These are phyloP conservation scores for Yamadazyma scolyti DNA, from an alignment of 805 yeast genomes.

Conservation along the genomic window DNA sequence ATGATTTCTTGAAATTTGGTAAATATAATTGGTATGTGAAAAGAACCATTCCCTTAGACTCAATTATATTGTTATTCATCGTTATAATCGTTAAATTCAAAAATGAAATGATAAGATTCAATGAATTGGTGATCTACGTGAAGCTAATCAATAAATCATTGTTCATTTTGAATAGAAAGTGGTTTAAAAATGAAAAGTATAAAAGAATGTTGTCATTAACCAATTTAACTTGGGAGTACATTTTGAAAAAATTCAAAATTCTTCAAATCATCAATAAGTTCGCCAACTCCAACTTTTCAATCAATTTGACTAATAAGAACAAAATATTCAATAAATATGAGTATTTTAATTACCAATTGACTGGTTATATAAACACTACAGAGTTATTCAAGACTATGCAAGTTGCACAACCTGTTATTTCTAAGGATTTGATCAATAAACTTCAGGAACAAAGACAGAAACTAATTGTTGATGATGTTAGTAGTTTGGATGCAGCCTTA, in stretches of 20 bases:
- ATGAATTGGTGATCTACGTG: constrained; percentile 35
- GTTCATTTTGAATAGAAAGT: constrained; percentile 39
- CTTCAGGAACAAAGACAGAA: constrained; percentile 7
- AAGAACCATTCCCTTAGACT: constrained; percentile 59
- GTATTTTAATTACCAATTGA: constrained; percentile 38
- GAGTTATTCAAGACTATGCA: constrained; percentile 41
- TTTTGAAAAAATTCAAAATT: constrained; percentile 32
- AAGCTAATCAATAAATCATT: constrained; percentile 40
- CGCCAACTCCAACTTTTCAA: constrained; percentile 16
- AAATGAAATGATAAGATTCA: constrained; percentile 33
- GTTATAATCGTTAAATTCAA: constrained; percentile 53
- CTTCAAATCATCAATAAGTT: constrained; percentile 24
- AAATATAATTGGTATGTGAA: constrained; percentile 60
- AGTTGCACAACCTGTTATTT: constrained; percentile 36
- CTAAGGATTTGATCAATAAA: constrained; percentile 10
- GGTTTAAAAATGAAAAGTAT: constrained; percentile 45
- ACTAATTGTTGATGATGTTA: no score
- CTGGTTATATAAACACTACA: constrained; percentile 35
- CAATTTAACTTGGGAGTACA: constrained; percentile 40
- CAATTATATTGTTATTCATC: constrained; percentile 49
- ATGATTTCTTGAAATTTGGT: constrained; percentile 49
- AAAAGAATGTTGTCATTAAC: constrained; percentile 43
- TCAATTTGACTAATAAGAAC: constrained; percentile 10
- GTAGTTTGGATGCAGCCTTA: no score
- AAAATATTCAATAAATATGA: constrained; percentile 21